Base-by-base conservation (phyloP, 768 basidiomycete species). In the Lyophyllum shimeji region DNA sequence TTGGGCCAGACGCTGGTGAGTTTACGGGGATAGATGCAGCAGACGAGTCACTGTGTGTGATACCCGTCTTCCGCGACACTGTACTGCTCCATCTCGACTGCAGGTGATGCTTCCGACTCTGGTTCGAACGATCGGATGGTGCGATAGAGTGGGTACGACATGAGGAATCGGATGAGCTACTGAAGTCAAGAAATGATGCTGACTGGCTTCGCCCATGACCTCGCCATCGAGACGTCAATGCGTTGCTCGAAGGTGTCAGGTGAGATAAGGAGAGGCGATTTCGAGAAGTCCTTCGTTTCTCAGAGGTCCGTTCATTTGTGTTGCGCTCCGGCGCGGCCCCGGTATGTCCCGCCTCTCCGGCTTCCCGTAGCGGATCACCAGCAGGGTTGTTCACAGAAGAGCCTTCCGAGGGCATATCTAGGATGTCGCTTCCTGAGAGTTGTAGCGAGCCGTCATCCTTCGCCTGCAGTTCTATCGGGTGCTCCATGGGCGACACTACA, bases 61-160 rank as follows among this genome's bases (percentile, higher is more conserved):
- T 31, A 6, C 45, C 51, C 27, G 60, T 55, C 15, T 34, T 24
- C 27, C 61, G 57, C 29, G 34, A 51, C 9, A 50, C 21, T 8
- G 59, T 75, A 43, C 66, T 71, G 55, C 77, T 79, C 78, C 76
- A 78, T 57, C 78, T 69, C 9, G 76, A 76, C 56, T 58, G 65
- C 8, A 25, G 46, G 40, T 53, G 55, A 9, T 24, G 45, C 7
- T 63, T 54, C 21, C 56, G 39, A 20, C 33, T 56, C 40, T 54
- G 49, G 13, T 31, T 15, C 24, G 47, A 33, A 21, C 52, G 21
- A 25, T 60, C 54, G 12, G 64, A 61, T 27, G 64, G n/a, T n/a
- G 54, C 37, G 33, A 60, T 20, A 48, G 63, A 63, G 52, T 65
- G 60, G 23, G 63, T 42, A 56, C 61, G 46, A 49, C 51, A 43